Percentiles rank a stretch among this genome's conserved stretches.
Evolutionary conservation across 2,329 filamentous ascomycete genomes (phyloP).

Genomic region (Arthrobotrys sphaeroides): DNA sequence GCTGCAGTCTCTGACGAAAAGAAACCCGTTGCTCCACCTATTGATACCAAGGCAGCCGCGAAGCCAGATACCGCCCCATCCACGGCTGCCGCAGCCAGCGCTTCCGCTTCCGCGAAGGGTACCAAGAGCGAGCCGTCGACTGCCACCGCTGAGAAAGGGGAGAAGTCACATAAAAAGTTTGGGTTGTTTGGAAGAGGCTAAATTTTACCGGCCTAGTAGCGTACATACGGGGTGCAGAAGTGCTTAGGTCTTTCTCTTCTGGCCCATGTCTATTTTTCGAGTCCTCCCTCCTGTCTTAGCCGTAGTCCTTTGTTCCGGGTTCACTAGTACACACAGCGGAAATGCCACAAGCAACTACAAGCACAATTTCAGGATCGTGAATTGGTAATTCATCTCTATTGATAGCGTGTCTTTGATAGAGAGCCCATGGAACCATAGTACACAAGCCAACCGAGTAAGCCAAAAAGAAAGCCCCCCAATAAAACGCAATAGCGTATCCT

Average conservation of each 20-base stretch:
- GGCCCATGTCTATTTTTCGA: not conserved
- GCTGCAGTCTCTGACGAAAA: conserved; percentile 28
- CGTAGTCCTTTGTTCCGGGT: not conserved
- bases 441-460: not conserved
- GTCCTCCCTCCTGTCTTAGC: not conserved
- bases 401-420: too few relatives aligned
- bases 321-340: too few relatives aligned
- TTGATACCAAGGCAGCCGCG: conserved; percentile 28
- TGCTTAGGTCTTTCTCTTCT: not conserved
- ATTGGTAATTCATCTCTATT: too few relatives aligned
- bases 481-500: not conserved
- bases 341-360: too few relatives aligned
- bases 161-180: conserved; percentile 46
- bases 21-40: conserved; percentile 33
- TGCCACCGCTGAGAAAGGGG: conserved; percentile 25
- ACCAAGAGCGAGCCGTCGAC: conserved; percentile 30
- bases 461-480: not conserved
- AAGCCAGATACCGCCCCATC: conserved; percentile 14
- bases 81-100: not conserved
- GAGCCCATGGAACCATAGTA: too few relatives aligned
- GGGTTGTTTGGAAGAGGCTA: conserved; percentile 34
- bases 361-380: too few relatives aligned
- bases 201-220: not conserved
- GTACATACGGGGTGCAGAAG: not conserved
- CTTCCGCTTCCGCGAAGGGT: conserved; percentile 10